These are phyloP conservation scores for Leccinum longicurvipes DNA, from an alignment of 768 basidiomycete genomes.

Conservation along the genomic window DNA sequence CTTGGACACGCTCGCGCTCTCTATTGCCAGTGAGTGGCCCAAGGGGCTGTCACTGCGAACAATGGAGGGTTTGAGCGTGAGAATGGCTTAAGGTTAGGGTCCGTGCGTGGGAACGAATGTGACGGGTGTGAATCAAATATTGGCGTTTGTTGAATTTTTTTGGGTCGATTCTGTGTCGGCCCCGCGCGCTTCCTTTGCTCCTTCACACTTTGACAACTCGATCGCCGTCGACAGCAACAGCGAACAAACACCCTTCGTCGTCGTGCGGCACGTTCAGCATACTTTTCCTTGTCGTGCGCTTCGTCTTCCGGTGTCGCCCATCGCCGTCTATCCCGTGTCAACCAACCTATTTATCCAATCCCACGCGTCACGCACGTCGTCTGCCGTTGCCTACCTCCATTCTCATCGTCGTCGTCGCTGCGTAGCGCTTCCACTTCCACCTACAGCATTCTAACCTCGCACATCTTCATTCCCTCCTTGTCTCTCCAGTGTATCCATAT, in stretches of 20 bases:
- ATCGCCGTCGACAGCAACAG: conserved; percentile 48
- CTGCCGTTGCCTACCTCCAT: conserved; percentile 17
- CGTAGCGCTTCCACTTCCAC: conserved; percentile 27
- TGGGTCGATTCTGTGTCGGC: conserved; percentile 40
- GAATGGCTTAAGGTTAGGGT: conserved; percentile 39
- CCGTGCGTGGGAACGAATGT: conserved; percentile 41
- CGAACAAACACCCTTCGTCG: conserved; percentile 40
- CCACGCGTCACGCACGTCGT: conserved; percentile 50
- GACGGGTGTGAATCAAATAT: conserved; percentile 37
- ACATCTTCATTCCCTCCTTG: conserved; percentile 24
- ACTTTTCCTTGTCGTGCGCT: conserved; percentile 16
- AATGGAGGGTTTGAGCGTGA: conserved; percentile 30
- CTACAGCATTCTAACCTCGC: conserved; percentile 28
- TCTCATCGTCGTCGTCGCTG: conserved; percentile 25
- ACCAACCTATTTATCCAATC: conserved; percentile 36
- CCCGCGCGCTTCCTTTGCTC: conserved; percentile 44
- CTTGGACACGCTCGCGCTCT: neutral
- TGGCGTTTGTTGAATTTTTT: conserved; percentile 40
- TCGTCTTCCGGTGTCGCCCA: conserved; percentile 22
- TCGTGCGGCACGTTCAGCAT: conserved; percentile 34
- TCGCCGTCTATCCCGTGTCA: conserved; percentile 21
- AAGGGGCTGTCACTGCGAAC: conserved; percentile 7
- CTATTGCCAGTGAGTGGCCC: conserved; percentile 2
- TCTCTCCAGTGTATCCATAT: conserved; percentile 43
- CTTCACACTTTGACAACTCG: conserved; percentile 43